Evolutionary conservation across 768 basidiomycete genomes (phyloP).

Genomic region (Kwoniella pini): DNA sequence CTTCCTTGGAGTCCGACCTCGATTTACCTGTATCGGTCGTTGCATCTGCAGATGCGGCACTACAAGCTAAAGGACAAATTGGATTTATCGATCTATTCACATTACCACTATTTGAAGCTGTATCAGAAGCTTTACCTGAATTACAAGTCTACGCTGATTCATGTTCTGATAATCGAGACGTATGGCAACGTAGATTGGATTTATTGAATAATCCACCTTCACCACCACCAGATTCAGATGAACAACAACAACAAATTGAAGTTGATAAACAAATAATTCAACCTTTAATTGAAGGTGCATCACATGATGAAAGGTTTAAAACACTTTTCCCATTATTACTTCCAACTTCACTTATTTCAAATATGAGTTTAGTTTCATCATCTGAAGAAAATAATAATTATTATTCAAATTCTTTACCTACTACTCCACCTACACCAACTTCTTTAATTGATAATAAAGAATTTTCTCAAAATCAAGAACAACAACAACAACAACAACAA

Average conservation of each 20-base stretch:
- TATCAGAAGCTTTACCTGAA: slow-evolving; percentile 75
- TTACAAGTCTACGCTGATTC: slow-evolving; percentile 68
- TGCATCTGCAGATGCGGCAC: slow-evolving; percentile 61
- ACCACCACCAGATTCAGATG: background rate
- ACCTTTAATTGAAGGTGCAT: slow-evolving; percentile 46
- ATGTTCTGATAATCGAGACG: slow-evolving; percentile 67
- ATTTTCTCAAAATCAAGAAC: background rate
- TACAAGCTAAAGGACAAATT: slow-evolving; percentile 79
- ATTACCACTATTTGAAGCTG: slow-evolving; percentile 77
- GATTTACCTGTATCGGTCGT: slow-evolving; percentile 67
- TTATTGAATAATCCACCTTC: slow-evolving; percentile 27
- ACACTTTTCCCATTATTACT: slow-evolving; percentile 65
- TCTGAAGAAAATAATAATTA: background rate
- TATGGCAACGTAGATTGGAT: slow-evolving; percentile 65
- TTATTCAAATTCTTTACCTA: background rate
- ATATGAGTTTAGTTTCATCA: background rate
- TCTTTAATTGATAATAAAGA: background rate
- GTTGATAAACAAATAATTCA: slow-evolving; percentile 26
- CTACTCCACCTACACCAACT: background rate
- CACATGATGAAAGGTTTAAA: slow-evolving; percentile 58
- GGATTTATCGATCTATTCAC: slow-evolving; percentile 83
- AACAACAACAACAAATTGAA: slow-evolving; percentile 54
- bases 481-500: background rate
- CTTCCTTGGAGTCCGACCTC: slow-evolving; percentile 76
- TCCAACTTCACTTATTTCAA: slow-evolving; percentile 56